Base-by-base conservation (phyloP, 768 basidiomycete genomes). In the Lyophyllum semitale region DNA sequence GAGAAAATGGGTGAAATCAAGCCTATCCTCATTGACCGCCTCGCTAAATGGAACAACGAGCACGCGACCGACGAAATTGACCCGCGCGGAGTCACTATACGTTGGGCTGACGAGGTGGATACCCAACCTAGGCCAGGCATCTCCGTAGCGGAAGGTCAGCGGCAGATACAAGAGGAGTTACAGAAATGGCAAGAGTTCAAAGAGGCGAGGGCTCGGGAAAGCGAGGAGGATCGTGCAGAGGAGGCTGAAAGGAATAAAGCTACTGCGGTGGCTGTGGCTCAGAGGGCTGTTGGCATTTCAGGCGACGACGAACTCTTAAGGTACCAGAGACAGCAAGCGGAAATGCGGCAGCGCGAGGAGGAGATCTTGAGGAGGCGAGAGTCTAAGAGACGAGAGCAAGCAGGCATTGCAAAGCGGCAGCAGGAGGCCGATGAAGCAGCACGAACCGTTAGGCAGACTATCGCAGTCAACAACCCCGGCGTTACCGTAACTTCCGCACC, bases 1-100 rank as follows among this genome's bases (percentile, higher is more conserved):
- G 79, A 83, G 55, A 77, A 77, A 59, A 81, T 93, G 29, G 75
- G 83, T 45, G 77, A 82, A 23, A 75, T 93, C 50, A 91, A 91
- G 55, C 81, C 82, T 8, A 62, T 73, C 3, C 77, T 93, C 8
- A 80, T 88, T 41, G 79, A 83, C 40, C 80, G 85, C 15, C 84
- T 83, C 59, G 86, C 88, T 48, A 73, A 76, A 47, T 91, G 87
- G 87, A 43, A 48, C 38, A 45, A 43, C 20, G 37, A 26, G 20
- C 30, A 50, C 20, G 25, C 30, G n/a, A 25, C 18, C 47, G 8
- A 48, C 48, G 53, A 49, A 44, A 12, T 25, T 40, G 13, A 44
- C 52, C 1, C 35, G 9, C 40, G 29, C 18, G 17, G 38, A 8
- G 22, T 30, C 18, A 23, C 25, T 7, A 25, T 41, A 12, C 50